Percentiles rank a stretch among this genome's conserved stretches.
These are phyloP conservation scores for Cladosporium sp. DNA, from an alignment of 2,329 filamentous ascomycete species.

Conservation along the genomic window DNA sequence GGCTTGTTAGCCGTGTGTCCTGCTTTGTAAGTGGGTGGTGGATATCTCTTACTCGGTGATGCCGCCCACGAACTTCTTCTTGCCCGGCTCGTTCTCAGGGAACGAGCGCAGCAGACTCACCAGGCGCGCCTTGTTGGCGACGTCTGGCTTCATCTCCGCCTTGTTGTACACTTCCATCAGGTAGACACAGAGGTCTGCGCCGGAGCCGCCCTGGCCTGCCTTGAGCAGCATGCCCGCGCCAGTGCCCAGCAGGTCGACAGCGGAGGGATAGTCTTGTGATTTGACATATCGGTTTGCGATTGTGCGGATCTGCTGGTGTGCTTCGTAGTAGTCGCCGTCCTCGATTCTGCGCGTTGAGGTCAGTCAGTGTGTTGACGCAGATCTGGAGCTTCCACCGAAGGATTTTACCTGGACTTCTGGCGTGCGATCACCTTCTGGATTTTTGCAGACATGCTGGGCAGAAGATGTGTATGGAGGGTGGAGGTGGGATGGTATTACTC, in stretches of 20 bases:
- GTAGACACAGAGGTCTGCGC: conserved; percentile 83
- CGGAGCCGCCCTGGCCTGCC: conserved; percentile 89
- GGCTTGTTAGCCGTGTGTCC: background rate
- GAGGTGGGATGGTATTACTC: background rate
- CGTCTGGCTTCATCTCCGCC: conserved; percentile 72
- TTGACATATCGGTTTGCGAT: conserved; percentile 94
- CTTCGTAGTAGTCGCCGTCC: conserved; percentile 94
- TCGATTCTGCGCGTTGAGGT: conserved; percentile 58
- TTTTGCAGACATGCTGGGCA: conserved; percentile 38
- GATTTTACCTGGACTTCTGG: conserved; percentile 73
- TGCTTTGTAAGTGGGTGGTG: background rate
- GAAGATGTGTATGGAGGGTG: background rate
- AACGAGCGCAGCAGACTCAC: conserved; percentile 78
- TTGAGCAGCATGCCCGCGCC: conserved; percentile 83
- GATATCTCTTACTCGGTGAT: conserved; percentile 60
- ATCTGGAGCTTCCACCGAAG: too few relatives aligned
- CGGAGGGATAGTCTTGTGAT: conserved; percentile 74
- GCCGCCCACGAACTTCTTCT: conserved; percentile 88
- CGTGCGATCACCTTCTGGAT: conserved; percentile 69
- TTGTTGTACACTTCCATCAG: conserved; percentile 89
- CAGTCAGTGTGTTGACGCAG: background rate
- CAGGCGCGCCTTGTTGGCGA: conserved; percentile 67
- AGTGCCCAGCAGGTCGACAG: conserved; percentile 78
- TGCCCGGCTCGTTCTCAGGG: conserved; percentile 75
- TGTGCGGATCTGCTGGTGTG: conserved; percentile 94